Evolutionary conservation across 768 basidiomycete genomes (phyloP), one percentile per base, ranked within the genome.

Genomic region (Chalciporus chontae): DNA sequence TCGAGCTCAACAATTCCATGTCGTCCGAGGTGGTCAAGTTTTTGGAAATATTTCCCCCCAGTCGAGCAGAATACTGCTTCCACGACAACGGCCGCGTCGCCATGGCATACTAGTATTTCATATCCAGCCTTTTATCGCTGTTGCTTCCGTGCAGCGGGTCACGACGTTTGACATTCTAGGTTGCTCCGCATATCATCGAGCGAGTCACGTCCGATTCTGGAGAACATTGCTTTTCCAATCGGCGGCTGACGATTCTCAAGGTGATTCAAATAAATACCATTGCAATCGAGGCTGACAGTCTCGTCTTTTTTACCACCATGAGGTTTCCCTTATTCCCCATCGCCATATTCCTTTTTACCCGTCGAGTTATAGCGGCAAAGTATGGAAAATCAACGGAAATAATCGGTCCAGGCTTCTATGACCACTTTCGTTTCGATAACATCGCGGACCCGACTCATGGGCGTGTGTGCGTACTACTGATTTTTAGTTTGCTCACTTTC

Each of bases 361-460:
- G 31, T 14, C 34, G 21, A 15, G 47, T 40, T 27, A 26, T 52
- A 2, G 49, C 59, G 2, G 18, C 14, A 43, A 19, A 44, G 43
- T 60, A 60, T 24, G 27, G 42, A 0, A 58, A 52, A 21, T 50
- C 27, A 9, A 75, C 81, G 53, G 78, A 72, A 48, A 69, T 73
- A 57, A 61, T 68, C 13, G 83, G 84, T 29, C 45, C 60, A 36
- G 68, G 61, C 17, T 85, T 87, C 56, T 71, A 78, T 50, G 64
- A 67, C 31, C 61, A 71, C 5, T 86, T 86, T 57, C 53, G 60
- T 4, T 74, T 73, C 56, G 58, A 80, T 57, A 69, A 71, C 17
- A 75, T 79, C 36, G 14, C 76, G 1, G 85, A 86, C 58, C 84
- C 84, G 4, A 85, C 84, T 7, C 72, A 83, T 53, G 84, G 84